Evolutionary conservation across 2,329 filamentous ascomycete species (phyloP).

Genomic region (Bipolaris victoriae): DNA sequence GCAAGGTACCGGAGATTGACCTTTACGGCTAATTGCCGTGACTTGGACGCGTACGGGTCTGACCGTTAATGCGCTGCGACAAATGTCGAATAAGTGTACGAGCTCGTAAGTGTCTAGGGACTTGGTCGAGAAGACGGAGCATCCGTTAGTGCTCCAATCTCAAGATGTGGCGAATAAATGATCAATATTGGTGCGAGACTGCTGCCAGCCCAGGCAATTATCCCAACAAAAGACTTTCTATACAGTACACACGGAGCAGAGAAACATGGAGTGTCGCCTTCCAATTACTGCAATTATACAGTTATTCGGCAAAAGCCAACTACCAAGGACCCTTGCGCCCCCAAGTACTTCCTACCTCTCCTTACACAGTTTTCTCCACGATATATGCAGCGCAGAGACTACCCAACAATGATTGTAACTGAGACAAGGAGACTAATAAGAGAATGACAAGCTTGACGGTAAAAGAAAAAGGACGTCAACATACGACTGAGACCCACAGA

Average conservation of each 20-base stretch:
- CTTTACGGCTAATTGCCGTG: slow-evolving; percentile 7
- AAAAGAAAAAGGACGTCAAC: slow-evolving; percentile 32
- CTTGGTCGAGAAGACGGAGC: not conserved
- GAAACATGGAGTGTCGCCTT: slow-evolving; percentile 31
- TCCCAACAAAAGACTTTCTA: not conserved
- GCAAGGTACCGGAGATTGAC: slow-evolving; percentile 13
- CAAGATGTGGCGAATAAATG: not conserved
- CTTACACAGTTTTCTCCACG: slow-evolving; percentile 25
- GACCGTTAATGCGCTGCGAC: slow-evolving; percentile 11
- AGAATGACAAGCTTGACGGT: slow-evolving; percentile 25
- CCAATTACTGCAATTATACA: slow-evolving; percentile 34
- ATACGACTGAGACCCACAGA: slow-evolving; percentile 29
- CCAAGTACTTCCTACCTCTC: slow-evolving; percentile 28
- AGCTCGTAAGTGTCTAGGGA: slow-evolving; percentile 11
- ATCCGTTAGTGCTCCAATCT: not conserved
- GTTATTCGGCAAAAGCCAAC: slow-evolving; percentile 29
- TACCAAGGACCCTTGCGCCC: slow-evolving; percentile 38
- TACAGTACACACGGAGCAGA: not conserved
- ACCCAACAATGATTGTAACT: slow-evolving; percentile 21
- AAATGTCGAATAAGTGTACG: slow-evolving; percentile 5
- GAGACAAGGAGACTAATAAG: slow-evolving; percentile 31
- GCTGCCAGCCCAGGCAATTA: not conserved
- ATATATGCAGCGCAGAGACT: slow-evolving; percentile 20
- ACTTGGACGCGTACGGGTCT: slow-evolving; percentile 13
- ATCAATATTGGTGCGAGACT: not conserved